Evolutionary conservation across 129 eudicot species (phyloP), one percentile per base, ranked within the genome.

Genomic region (Erigeron canadensis): DNA sequence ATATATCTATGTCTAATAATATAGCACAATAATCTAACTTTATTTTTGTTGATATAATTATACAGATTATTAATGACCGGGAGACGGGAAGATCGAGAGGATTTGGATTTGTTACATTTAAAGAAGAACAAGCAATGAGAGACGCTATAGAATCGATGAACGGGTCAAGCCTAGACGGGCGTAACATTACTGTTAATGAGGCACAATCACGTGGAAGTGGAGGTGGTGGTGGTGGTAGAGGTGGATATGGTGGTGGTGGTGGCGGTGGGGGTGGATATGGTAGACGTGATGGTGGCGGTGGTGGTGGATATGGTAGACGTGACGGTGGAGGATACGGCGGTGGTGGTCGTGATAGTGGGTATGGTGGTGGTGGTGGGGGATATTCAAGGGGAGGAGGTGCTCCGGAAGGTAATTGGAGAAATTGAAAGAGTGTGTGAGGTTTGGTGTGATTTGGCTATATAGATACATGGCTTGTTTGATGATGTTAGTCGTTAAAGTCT

Each of bases 1-100:
- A 28, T 28, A 3, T 28, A 1, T 28, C 2, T 28, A 28, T 28
- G 34, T 28, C 34, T 28, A 28, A 28, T 28, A 28, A 28, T 28
- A 1, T 0, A 28, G 34, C 34, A 28, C 34, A 28, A n/a, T n/a
- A n/a, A 28, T 28, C 34, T 28, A 28, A 3, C 34, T 28, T 28
- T 28, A 28, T 28, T 28, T 28, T 28, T 28, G 34, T 28, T 28
- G 34, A 28, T 28, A 1, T 28, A 28, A 28, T 28, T 34, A 10
- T 19, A 8, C 76, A 93, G 96, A 85, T 93, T 21, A 84, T 93
- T 23, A 89, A 84, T 72, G 96, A 93, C 61, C 85, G 98, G 4
- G 98, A 93, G 75, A 93, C 95, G 1, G 98, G 96, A 0, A 81
- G 98, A 83, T 91, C 98, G 2, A 84, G 97, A 76, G 96, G 96